Conservation (phyloP, 805 yeast species). For the Clavispora vitiphila region DNA sequence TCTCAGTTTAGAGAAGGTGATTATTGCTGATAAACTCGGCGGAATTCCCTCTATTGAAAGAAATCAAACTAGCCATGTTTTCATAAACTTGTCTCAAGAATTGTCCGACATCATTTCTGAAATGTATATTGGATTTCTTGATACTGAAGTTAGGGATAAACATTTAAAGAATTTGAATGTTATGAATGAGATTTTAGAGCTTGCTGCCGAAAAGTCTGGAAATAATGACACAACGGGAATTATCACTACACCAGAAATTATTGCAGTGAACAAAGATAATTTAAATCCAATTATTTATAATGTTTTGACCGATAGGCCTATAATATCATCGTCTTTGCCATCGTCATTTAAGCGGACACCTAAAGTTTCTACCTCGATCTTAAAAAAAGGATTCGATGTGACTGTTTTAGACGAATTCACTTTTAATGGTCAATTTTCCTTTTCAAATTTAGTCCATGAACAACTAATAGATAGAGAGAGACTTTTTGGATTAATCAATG, state of each 20-base stretch:
- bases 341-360: slow-evolving; percentile 51
- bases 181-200: slow-evolving; percentile 52
- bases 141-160: slow-evolving; percentile 39
- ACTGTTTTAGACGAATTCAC: slow-evolving; percentile 30
- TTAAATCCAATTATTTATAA: slow-evolving; percentile 87
- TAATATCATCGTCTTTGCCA: slow-evolving; percentile 87
- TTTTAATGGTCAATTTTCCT: slow-evolving; percentile 33
- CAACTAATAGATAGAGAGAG: slow-evolving; percentile 49
- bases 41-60: slow-evolving; percentile 90
- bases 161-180: slow-evolving; percentile 66
- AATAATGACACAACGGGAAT: slow-evolving; percentile 63
- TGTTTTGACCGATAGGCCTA: slow-evolving; percentile 84
- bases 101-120: slow-evolving; percentile 61
- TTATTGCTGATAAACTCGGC: slow-evolving; percentile 75
- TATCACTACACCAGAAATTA: slow-evolving; percentile 78
- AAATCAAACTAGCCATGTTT: slow-evolving; percentile 77
- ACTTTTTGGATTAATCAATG: slow-evolving; percentile 61
- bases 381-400: slow-evolving; percentile 71
- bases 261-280: slow-evolving; percentile 47
- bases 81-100: slow-evolving; percentile 81
- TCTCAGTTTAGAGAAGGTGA: slow-evolving; percentile 71
- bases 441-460: slow-evolving; percentile 32
- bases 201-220: slow-evolving; percentile 40
- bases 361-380: slow-evolving; percentile 66
- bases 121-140: slow-evolving; percentile 51